Conservation (phyloP, 2,329 filamentous ascomycete genomes). For the Ophiostoma novo-ulmi region DNA sequence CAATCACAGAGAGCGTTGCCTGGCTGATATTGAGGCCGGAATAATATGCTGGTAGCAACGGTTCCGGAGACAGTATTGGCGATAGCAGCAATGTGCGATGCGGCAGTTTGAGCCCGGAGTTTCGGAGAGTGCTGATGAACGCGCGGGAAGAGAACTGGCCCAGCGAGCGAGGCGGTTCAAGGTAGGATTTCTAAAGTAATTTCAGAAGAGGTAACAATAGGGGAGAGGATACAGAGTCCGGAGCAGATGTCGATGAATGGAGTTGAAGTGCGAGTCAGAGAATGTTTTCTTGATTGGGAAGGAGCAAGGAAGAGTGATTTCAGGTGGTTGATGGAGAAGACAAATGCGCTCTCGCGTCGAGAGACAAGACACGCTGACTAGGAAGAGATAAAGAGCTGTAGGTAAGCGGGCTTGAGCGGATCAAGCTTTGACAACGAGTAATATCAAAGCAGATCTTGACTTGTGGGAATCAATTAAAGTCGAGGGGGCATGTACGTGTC, state of each 20-base stretch:
- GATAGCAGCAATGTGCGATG: background rate
- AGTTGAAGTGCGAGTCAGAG: background rate
- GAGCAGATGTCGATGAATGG: background rate
- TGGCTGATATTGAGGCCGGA: background rate
- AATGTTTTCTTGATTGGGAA: background rate
- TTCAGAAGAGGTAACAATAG: background rate
- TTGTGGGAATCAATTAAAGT: slow-evolving; percentile 29
- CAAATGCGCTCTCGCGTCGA: background rate
- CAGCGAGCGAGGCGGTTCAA: background rate
- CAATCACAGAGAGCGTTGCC: background rate
- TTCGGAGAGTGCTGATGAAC: background rate
- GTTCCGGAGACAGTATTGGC: background rate
- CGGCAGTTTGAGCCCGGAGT: too few relatives aligned
- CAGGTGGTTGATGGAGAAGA: background rate
- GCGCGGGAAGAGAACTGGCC: background rate
- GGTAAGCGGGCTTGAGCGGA: slow-evolving; percentile 1
- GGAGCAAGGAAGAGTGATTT: slow-evolving; percentile 1
- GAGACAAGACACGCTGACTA: background rate
- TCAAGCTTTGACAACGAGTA: background rate
- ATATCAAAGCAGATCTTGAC: background rate
- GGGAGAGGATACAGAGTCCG: background rate
- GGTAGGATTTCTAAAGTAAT: background rate
- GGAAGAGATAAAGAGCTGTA: background rate
- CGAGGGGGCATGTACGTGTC: slow-evolving; percentile 28
- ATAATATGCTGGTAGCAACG: background rate